These are phyloP conservation scores for Calonectria pseudoturangicola DNA, from an alignment of 2,329 filamentous ascomycete species.

Conservation along the genomic window DNA sequence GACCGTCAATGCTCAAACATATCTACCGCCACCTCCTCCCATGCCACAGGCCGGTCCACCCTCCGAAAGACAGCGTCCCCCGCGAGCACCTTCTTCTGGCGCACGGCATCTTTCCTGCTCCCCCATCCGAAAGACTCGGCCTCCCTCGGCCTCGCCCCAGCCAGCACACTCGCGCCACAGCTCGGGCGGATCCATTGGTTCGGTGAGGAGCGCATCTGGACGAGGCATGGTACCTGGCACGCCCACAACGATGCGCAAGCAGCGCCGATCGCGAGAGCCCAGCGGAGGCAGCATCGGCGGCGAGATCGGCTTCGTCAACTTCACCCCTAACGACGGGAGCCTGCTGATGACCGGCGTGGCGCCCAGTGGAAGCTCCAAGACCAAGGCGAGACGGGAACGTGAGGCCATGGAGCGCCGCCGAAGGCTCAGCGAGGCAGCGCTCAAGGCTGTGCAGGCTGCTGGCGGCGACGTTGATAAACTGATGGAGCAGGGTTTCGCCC, in stretches of 20 bases:
- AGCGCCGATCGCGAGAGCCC: slow-evolving; percentile 61
- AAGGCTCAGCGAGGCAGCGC: slow-evolving; percentile 79
- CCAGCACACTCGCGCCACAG: slow-evolving; percentile 63
- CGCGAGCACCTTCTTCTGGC: slow-evolving; percentile 73
- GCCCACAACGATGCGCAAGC: slow-evolving; percentile 63
- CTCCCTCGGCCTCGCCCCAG: slow-evolving; percentile 64
- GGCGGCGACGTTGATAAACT: slow-evolving; percentile 79
- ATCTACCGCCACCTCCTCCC: slow-evolving; percentile 59
- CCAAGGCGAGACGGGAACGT: slow-evolving; percentile 92
- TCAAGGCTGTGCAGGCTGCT: slow-evolving; percentile 81
- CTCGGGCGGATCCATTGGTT: slow-evolving; percentile 62
- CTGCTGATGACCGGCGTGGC: slow-evolving; percentile 93
- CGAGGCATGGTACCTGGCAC: slow-evolving; percentile 62
- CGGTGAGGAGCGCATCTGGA: slow-evolving; percentile 60
- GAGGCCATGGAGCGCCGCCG: slow-evolving; percentile 87
- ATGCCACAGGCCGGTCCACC: slow-evolving; percentile 49
- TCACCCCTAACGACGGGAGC: slow-evolving; percentile 85
- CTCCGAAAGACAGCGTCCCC: slow-evolving; percentile 65
- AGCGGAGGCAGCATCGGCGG: slow-evolving; percentile 56
- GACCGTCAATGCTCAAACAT: slow-evolving; percentile 59
- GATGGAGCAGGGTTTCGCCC: slow-evolving; percentile 69
- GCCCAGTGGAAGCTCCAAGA: slow-evolving; percentile 93
- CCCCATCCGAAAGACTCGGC: slow-evolving; percentile 65
- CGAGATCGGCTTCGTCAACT: slow-evolving; percentile 86
- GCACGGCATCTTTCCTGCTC: slow-evolving; percentile 67